A percentile compares a stretch with the other conserved stretches of the same genome.
Evolutionary conservation across 2,329 filamentous ascomycete genomes (phyloP).

Genomic region (Aspergillus calidoustus): DNA sequence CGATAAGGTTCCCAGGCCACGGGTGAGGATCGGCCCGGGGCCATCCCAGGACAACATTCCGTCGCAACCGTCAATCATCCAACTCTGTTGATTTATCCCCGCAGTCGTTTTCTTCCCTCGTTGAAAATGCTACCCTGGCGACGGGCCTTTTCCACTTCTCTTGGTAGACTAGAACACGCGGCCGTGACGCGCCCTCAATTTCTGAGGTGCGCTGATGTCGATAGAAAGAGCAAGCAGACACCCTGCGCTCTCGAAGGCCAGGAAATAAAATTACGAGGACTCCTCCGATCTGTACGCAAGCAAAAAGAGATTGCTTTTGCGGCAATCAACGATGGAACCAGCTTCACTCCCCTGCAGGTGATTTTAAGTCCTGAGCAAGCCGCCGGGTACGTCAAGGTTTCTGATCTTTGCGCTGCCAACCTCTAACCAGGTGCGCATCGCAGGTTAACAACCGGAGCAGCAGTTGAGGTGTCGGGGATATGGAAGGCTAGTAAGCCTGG

Average conservation of each 20-base stretch:
- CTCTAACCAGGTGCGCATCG: constrained; percentile 25
- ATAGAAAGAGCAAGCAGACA: constrained; percentile 36
- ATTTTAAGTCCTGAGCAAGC: constrained; percentile 74
- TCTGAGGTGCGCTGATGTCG: constrained; percentile 46
- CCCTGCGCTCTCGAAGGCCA: constrained; percentile 40
- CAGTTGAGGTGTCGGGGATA: constrained; percentile 75
- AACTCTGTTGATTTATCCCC: not conserved
- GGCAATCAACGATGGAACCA: constrained; percentile 85
- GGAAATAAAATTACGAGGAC: constrained; percentile 70
- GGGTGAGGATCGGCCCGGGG: too few species aligned
- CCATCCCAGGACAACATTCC: not conserved
- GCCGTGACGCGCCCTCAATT: constrained; percentile 24
- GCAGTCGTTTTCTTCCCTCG: constrained; percentile 6
- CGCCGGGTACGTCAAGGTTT: constrained; percentile 64
- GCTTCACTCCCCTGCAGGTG: constrained; percentile 76
- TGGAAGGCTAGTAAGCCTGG: constrained; percentile 74
- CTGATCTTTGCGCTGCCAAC: not conserved
- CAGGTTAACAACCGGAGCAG: constrained; percentile 80
- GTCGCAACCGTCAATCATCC: not conserved
- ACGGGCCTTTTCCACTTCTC: constrained; percentile 43
- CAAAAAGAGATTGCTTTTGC: constrained; percentile 86
- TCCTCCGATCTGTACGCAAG: constrained; percentile 80
- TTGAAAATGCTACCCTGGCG: constrained; percentile 47
- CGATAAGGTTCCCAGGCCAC: not conserved
- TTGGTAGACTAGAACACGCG: constrained; percentile 35